These are phyloP conservation scores for Leishmania tarentolae DNA, from an alignment of 208 protist species.

Conservation along the genomic window DNA sequence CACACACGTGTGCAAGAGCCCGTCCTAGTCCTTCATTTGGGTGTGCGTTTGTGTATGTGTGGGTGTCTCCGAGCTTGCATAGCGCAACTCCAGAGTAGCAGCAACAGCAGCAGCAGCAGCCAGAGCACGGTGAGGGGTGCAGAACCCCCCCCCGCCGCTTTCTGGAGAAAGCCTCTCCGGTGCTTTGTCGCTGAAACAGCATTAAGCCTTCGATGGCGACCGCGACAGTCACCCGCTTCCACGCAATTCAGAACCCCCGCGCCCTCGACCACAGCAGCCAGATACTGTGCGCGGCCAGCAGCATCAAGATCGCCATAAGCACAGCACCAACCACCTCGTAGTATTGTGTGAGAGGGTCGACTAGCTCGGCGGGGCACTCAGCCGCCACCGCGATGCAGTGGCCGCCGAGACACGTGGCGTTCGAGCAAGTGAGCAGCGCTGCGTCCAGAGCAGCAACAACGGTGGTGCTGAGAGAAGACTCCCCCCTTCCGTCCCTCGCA, in stretches of 20 bases:
- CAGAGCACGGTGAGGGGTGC: neutral
- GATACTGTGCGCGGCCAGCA: constrained; percentile 6
- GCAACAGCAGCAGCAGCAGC: neutral
- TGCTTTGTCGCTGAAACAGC: neutral
- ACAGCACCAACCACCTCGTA: constrained; percentile 19
- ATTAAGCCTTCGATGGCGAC: neutral
- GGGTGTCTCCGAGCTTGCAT: neutral
- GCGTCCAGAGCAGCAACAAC: neutral
- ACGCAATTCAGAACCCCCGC: neutral
- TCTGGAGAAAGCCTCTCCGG: neutral
- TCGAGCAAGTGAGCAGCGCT: neutral
- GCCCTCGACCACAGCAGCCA: neutral
- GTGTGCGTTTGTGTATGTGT: neutral
- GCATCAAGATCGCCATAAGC: neutral
- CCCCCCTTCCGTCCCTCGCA: neutral
- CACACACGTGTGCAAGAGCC: neutral
- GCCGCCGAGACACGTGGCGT: constrained; percentile 8
- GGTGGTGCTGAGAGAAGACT: neutral
- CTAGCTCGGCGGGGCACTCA: constrained; percentile 12
- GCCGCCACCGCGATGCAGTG: constrained; percentile 2
- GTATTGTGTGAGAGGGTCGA: constrained; percentile 8
- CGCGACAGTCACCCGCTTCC: neutral
- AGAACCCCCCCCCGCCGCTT: neutral
- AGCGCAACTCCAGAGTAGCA: neutral
- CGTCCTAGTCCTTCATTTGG: neutral